Evolutionary conservation across 345 rosid species (phyloP), one percentile per base, ranked within the genome.

Genomic region (Lepidium africanum): DNA sequence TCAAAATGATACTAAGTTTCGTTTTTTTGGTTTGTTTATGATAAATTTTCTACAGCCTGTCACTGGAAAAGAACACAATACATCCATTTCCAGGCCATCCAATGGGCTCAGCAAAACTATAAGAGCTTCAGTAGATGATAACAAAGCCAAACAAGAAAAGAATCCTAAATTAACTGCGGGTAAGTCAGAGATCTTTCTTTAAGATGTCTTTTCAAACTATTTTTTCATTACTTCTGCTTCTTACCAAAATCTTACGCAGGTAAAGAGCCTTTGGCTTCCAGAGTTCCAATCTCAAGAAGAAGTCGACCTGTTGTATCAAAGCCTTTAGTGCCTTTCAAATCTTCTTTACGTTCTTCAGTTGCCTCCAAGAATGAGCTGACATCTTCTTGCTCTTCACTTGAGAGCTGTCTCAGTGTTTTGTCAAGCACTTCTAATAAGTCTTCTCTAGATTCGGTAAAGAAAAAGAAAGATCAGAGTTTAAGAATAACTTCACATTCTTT

Each of bases 351-450:
- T 50, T 79, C 85, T 75, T 78, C 87, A 70, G 59, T 63, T 30
- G 77, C 81, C 74, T 67, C 71, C 42, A 86, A 85, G 80, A 68
- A 60, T 2, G 87, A 84, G 65, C 60, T 78, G 80, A 79, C 73
- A 51, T 70, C 89, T 72, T 82, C 96, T 53, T 74, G 85, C 66
- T 86, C 95, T 48, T 85, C 87, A 14, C 55, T 80, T 16, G 93
- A 87, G 67, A 85, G 93, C 80, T 85, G 80, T 49, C 78, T 71
- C 70, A 86, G 90, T 70, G 58, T 69, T 76, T 82, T 84, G 35
- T 88, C 92, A 62, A 77, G 47, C 58, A 67, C 67, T 63, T 78
- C 61, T 40, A 50, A 72, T 23, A 89, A 75, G 65, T 59, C 82
- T 69, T 73, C 82, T 53, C 50, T 36, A 73, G 72, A 71, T 56